phyloP scores from a whole-genome alignment of 371 early-diverging fungal genomes.

The Sporodiniella umbellata region DNA sequence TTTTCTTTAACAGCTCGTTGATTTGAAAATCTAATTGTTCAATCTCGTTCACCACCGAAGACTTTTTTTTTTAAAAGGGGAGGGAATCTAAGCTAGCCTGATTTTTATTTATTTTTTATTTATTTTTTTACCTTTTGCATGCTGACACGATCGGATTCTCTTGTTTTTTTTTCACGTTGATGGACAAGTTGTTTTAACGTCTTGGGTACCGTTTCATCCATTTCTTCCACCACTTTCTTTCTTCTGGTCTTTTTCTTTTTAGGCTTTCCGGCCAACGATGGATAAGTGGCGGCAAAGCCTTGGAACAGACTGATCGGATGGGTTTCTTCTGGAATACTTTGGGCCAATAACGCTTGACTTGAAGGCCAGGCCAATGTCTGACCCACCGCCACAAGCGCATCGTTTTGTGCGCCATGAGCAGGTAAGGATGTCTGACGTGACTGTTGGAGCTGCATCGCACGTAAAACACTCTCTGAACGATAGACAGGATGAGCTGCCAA shows the following conservation, averaged over 20 bases:
- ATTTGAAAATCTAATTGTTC: slow-evolving; percentile 60
- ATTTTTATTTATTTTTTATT: no score
- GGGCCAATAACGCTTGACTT: slow-evolving; percentile 24
- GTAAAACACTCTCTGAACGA: slow-evolving; percentile 42
- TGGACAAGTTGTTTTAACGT: slow-evolving; percentile 35
- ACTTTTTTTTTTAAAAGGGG: slow-evolving; percentile 18
- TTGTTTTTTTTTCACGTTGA: slow-evolving; percentile 50
- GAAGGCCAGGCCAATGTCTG: slow-evolving; percentile 34
- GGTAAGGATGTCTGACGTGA: not conserved
- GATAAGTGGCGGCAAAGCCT: slow-evolving; percentile 61
- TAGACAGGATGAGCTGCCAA: slow-evolving; percentile 46
- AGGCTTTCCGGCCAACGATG: slow-evolving; percentile 35
- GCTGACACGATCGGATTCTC: slow-evolving; percentile 51
- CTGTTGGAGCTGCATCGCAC: slow-evolving; percentile 8
- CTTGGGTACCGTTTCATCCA: slow-evolving; percentile 10
- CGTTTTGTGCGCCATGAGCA: slow-evolving; percentile 11
- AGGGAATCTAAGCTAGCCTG: no score
- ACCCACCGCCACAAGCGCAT: slow-evolving; percentile 21
- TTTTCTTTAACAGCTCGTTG: slow-evolving; percentile 49
- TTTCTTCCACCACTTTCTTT: slow-evolving; percentile 10
- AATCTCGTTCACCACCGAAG: slow-evolving; percentile 52
- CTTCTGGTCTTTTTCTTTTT: slow-evolving; percentile 24
- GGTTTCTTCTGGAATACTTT: slow-evolving; percentile 48
- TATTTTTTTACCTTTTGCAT: slow-evolving; percentile 41
- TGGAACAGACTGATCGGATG: slow-evolving; percentile 58